phyloP scores from a whole-genome alignment of 306 rosid species.

The Dalbergia cochinchinensis region DNA sequence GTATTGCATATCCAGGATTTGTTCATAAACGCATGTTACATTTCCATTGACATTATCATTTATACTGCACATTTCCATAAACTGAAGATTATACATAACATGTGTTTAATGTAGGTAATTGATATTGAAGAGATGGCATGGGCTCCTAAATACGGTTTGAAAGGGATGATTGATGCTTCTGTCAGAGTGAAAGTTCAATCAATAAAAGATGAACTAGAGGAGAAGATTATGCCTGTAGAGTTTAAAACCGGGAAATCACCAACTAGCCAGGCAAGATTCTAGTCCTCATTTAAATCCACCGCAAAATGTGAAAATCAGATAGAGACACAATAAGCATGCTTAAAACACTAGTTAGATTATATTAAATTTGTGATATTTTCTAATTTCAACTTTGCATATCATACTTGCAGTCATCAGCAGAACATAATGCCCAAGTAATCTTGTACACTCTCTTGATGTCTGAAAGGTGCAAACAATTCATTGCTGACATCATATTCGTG shows the following conservation, averaged over 20 bases:
- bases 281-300: constrained; percentile 31
- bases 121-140: constrained; percentile 99
- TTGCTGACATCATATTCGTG: constrained; percentile 13
- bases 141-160: constrained; percentile 95
- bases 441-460: constrained; percentile 92
- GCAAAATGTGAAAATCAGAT: constrained; percentile 37
- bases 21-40: constrained; percentile 12
- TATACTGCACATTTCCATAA: constrained; percentile 15
- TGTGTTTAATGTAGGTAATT: constrained; percentile 66
- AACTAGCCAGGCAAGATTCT: constrained; percentile 75
- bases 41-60: constrained; percentile 30
- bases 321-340: constrained; percentile 17
- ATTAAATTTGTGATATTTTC: constrained; percentile 33
- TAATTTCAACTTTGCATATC: constrained; percentile 42
- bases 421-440: constrained; percentile 92
- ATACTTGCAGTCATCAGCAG: constrained; percentile 76
- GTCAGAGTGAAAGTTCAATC: constrained; percentile 69
- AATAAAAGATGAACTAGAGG: constrained; percentile 51
- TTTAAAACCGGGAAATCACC: constrained; percentile 88
- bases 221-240: constrained; percentile 84
- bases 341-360: neutral
- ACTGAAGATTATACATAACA: constrained; percentile 28
- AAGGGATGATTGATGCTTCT: constrained; percentile 98
- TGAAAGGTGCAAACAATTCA: constrained; percentile 67
- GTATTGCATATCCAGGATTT: constrained; percentile 33